Base-by-base conservation (phyloP, 228 moss, liverwort and hornwort genomes). In the Sphagnum magellanicum region DNA sequence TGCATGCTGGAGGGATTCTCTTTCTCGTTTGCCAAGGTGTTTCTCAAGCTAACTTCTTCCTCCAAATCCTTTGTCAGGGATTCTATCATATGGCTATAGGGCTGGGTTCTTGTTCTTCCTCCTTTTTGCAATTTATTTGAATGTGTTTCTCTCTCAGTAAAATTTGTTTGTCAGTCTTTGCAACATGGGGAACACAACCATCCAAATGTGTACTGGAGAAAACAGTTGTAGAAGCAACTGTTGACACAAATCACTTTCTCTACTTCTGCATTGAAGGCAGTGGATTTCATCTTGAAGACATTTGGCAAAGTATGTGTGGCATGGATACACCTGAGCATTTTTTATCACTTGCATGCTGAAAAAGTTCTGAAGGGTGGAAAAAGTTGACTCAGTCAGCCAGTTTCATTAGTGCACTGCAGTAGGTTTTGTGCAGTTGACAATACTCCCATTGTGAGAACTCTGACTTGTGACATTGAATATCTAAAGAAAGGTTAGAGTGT, bases 241-340 rank as follows among this genome's bases (percentile, higher is more conserved):
- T 82, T 16, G 63, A 10, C 51, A 76, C 80, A 48, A 82, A 79
- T 63, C 50, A 59, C 61, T 67, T 73, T 63, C 74, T 88, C 60
- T 32, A 32, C 32, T 32, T 49, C 71, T 52, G 72, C 83, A 74
- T 81, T 86, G 4, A 90, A 85, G 74, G 82, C 92, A 71, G 80
- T 98, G 57, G 84, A 94, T 68, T 75, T 83, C 68, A 64, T 88
- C 14, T 32, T 92, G 90, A 64, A 98, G 87, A 66, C 72, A 82
- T 50, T 84, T 84, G 50, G 59, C 75, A 50, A 89, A 82, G 67
- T 87, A 75, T 79, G 60, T 76, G 61, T 90, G 94, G 76, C 58
- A 63, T 73, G 60, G 61, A 46, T 98, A 94, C 94, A 81, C 87
- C 74, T 80, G 79, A 48, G 0, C 32, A 32, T 32, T 84, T 72